Evolutionary conservation across 352 stramenopile species (phyloP), one percentile per base, ranked within the genome.

Genomic region (Phytophthora agathidicida): DNA sequence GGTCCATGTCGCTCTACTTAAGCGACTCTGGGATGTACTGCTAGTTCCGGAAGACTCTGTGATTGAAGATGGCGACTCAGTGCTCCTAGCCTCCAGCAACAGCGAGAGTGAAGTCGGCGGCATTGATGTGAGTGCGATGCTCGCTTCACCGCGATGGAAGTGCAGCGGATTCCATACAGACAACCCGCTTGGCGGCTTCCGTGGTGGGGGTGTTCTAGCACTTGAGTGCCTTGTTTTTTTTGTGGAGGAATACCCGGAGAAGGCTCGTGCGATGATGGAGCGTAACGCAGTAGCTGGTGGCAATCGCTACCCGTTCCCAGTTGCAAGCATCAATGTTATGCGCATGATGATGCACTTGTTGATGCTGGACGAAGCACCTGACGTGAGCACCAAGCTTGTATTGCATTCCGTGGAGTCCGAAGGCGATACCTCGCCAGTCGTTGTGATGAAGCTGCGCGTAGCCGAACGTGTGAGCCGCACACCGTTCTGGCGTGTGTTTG

Each of bases 261-360:
- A 94, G 45, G 77, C 81, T 2, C 44, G 56, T 14, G 56, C 64
- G n/a, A 93, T 94, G 83, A 92, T 94, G 83, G 37, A 60, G 42
- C 79, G 80, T 51, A 93, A 93, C 64, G 81, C 81, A 4, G 47
- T 80, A 13, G 65, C 86, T 1, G 86, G 86, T 14, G 86, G 86
- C 16, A 91, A 86, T 27, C 79, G 86, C 10, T 94, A 93, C 43
- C 83, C 83, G 44, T 93, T 93, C 60, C 86, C 86, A 14, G 86
- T 94, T 26, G 86, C 86, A 5, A 80, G 75, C 37, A 90, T 94
- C 63, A 94, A 94, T 54, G 83, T 94, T n/a, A 71, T 93, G 76
- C 81, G 86, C 13, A 93, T 94, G 86, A 71, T 92, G 68, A 70
- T 92, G 59, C 89, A 83, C 65, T 63, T 94, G 22, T 50, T 93